Conservation (phyloP, 495 filamentous ascomycete species). For the Mytilinidion resinicola region DNA sequence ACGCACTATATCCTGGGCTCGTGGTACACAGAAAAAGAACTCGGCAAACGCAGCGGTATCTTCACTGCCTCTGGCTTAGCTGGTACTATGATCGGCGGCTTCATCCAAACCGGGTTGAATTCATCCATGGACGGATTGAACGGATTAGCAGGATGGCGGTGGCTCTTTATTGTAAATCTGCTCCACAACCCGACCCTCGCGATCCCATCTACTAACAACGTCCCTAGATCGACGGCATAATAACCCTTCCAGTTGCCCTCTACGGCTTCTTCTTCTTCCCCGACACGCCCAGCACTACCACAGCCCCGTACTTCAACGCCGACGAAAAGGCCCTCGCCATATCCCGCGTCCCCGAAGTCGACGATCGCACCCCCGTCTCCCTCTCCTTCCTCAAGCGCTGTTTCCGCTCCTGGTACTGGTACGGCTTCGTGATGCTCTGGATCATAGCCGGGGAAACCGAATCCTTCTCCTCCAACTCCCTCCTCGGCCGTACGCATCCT, state of each 20-base stretch:
- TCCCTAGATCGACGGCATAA: slow-evolving; percentile 30
- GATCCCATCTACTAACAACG: not conserved
- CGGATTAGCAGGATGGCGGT: slow-evolving; percentile 57
- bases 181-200: not conserved
- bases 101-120: slow-evolving; percentile 58
- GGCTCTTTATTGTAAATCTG: slow-evolving; percentile 53
- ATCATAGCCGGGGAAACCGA: slow-evolving; percentile 29
- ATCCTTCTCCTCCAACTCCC: slow-evolving; percentile 23
- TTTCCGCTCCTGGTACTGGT: slow-evolving; percentile 27
- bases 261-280: slow-evolving; percentile 55
- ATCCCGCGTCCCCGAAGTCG: slow-evolving; percentile 24
- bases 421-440: slow-evolving; percentile 24
- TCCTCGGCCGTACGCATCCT: slow-evolving; percentile 34
- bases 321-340: slow-evolving; percentile 25
- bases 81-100: slow-evolving; percentile 44
- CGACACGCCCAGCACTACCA: slow-evolving; percentile 54
- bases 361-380: slow-evolving; percentile 21
- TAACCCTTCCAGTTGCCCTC: slow-evolving; percentile 36
- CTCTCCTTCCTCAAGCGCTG: slow-evolving; percentile 24
- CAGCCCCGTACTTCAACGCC: slow-evolving; percentile 36
- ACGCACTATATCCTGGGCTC: slow-evolving; percentile 60
- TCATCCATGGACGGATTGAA: slow-evolving; percentile 44
- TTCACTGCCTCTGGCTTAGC: slow-evolving; percentile 39
- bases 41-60: slow-evolving; percentile 53
- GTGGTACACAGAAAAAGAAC: slow-evolving; percentile 61